Base-by-base conservation (phyloP, 345 rosid genomes). In the Xanthoceras sorbifolium region DNA sequence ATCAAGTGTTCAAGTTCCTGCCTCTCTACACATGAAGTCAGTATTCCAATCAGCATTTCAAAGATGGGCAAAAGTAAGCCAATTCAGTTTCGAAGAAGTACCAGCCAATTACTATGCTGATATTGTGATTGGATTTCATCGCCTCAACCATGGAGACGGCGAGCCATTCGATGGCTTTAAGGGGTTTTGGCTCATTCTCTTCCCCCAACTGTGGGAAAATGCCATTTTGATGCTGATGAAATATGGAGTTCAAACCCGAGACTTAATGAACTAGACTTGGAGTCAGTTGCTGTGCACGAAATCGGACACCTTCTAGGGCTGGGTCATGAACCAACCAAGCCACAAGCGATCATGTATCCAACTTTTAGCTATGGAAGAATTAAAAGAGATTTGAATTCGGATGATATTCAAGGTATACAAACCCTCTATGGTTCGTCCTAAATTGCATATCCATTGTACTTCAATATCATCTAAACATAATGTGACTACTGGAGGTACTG, bases 281-380 rank as follows among this genome's bases (percentile, higher is more conserved):
- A 78, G 50, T 74, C 84, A 12, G 79, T 82, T n/a, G 55, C 84
- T 0, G 65, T 82, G 31, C 84, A 82, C 29, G 84, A 82, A 67
- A 71, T 82, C 0, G 82, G 84, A 0, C 82, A 82, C 61, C 22
- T 78, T 7, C 76, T 82, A 1, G 84, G 84, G 32, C 84, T 82
- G 28, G n/a, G 2, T 9, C 81, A 82, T 44, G 75, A 72, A 34
- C 11, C 12, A 1, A 73, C 10, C 3, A 63, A 54, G 17, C 69
- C 60, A n/a, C 60, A 57, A 6, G 79, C 84, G 26, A 57, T 76
- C 14, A 82, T 82, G 79, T 82, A 25, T 63, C 57, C 80, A 0
- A 12, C 23, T 18, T 23, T 74, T 4, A 10, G 3, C 9, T 2
- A 4, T 9, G 78, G 81, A 1, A 15, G 8, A 11, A 69, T n/a